Evolutionary conservation across 257 asterid genomes (phyloP).

Genomic region (Parsonsia alboflavescens): DNA sequence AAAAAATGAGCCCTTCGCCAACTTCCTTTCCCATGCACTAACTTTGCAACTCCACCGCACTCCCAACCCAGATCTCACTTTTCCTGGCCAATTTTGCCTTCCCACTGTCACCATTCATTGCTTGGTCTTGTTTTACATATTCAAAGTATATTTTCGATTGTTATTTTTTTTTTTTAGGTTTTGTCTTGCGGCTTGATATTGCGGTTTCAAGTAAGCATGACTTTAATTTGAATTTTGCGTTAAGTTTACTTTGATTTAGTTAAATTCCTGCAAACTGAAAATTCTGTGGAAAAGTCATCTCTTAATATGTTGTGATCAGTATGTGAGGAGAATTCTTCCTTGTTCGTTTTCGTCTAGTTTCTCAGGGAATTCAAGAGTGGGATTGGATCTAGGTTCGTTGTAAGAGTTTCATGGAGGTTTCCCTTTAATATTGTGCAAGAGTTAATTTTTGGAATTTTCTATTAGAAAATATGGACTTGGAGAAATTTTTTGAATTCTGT

Average conservation of each 20-base stretch:
- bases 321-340: not conserved
- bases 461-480: constrained; percentile 32
- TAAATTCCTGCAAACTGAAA: too few species aligned
- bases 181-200: not conserved
- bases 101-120: too few species aligned
- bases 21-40: too few species aligned
- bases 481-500: constrained; percentile 70
- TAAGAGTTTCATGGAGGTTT: not conserved
- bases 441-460: constrained; percentile 7
- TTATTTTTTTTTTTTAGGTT: too few species aligned
- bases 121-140: too few species aligned
- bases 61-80: too few species aligned
- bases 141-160: not conserved
- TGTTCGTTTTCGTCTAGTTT: not conserved
- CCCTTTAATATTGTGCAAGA: constrained; percentile 11
- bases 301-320: not conserved
- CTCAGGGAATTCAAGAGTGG: not conserved
- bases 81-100: too few species aligned
- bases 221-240: too few species aligned
- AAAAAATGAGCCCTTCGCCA: too few species aligned
- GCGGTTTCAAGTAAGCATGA: not conserved
- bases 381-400: constrained; percentile 1
- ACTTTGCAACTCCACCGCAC: too few species aligned
- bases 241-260: too few species aligned
- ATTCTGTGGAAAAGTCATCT: not conserved